Conservation (phyloP, 2,329 filamentous ascomycete species). For the Trichophyton rubrum region DNA sequence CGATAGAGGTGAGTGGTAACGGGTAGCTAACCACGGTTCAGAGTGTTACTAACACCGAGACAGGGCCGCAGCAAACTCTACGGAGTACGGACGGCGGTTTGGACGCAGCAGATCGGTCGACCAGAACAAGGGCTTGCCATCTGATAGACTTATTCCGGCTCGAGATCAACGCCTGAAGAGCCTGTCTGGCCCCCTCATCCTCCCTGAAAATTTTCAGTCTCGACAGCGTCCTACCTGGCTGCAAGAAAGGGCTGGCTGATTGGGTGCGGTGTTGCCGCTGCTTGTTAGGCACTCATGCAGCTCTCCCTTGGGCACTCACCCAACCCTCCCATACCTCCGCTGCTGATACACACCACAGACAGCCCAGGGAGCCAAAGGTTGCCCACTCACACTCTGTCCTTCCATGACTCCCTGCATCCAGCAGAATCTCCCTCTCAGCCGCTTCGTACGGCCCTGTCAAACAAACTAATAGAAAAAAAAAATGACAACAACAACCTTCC, state of each 20-base stretch:
- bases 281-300: constrained; percentile 14
- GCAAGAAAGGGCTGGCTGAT: not conserved
- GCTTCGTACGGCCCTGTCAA: constrained; percentile 1
- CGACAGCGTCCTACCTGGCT: not conserved
- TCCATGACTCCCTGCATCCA: not conserved
- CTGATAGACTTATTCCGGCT: no score
- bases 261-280: not conserved
- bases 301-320: constrained; percentile 1
- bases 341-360: not conserved
- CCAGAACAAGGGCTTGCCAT: not conserved
- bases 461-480: not conserved
- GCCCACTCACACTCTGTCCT: not conserved
- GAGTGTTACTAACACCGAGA: not conserved
- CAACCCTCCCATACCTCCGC: not conserved
- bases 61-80: not conserved
- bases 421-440: not conserved
- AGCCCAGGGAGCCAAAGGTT: not conserved
- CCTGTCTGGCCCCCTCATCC: not conserved
- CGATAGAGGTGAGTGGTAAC: not conserved
- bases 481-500: not conserved
- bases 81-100: no score
- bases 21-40: no score
- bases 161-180: not conserved
- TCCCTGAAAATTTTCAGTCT: not conserved
- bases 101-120: not conserved